Conservation (phyloP, 1,139 yeast genomes). For the Suhomyces yuchorum region DNA sequence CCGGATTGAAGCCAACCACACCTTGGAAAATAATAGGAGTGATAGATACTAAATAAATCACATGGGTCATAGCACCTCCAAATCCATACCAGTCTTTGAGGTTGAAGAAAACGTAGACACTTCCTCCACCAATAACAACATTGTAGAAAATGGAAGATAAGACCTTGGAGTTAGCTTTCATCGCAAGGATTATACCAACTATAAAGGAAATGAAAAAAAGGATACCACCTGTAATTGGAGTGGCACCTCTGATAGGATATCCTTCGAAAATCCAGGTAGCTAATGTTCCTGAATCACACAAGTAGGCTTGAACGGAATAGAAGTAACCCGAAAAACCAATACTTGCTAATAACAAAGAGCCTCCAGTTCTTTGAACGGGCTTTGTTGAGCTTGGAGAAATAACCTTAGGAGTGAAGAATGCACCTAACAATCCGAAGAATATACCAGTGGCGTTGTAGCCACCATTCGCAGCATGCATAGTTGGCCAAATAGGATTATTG, state of each 20-base stretch:
- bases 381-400: constrained; percentile 16
- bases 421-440: constrained; percentile 63
- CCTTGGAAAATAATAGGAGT: constrained; percentile 66
- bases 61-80: constrained; percentile 69
- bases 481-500: constrained; percentile 96
- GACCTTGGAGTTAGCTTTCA: constrained; percentile 28
- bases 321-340: constrained; percentile 78
- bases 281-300: constrained; percentile 82
- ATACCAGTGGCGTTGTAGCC: constrained; percentile 82
- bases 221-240: constrained; percentile 87
- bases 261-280: constrained; percentile 96
- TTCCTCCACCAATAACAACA: constrained; percentile 47
- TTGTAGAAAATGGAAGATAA: constrained; percentile 32
- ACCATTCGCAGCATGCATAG: constrained; percentile 82
- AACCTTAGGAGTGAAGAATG: constrained; percentile 48
- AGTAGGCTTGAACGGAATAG: constrained; percentile 70
- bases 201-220: constrained; percentile 62
- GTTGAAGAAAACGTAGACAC: constrained; percentile 52
- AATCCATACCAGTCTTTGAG: constrained; percentile 81
- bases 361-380: constrained; percentile 27
- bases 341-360: constrained; percentile 53
- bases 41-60: constrained; percentile 62
- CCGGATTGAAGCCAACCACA: constrained; percentile 60
- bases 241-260: constrained; percentile 82
- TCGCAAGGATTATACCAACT: constrained; percentile 49